Percentiles rank a stretch among this genome's conserved stretches.
phyloP scores from a whole-genome alignment of 139 green algal genomes.

The Auxenochlorella protothecoides region DNA sequence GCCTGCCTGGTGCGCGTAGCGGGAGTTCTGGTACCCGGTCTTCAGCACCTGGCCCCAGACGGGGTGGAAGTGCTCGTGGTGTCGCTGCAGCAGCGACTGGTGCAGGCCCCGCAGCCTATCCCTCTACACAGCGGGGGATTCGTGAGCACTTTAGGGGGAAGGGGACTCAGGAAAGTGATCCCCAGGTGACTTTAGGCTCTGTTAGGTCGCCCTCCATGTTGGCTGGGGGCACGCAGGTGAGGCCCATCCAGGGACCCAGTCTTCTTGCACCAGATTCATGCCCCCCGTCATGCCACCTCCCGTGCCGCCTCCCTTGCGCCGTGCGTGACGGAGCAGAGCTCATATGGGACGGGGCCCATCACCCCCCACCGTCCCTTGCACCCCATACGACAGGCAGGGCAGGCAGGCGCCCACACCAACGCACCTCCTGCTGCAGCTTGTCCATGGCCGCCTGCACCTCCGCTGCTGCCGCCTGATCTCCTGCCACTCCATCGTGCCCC shows the following conservation, averaged over 20 bases:
- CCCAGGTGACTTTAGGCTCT: too few relatives aligned
- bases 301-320: not conserved
- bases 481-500: too few relatives aligned
- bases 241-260: not conserved
- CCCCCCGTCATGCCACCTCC: not conserved
- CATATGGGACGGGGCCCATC: too few relatives aligned
- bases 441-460: too few relatives aligned
- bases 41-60: conserved; percentile 95
- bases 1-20: conserved; percentile 79
- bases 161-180: too few relatives aligned
- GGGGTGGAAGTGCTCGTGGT: conserved; percentile 80
- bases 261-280: not conserved
- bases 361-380: too few relatives aligned
- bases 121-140: conserved; percentile 5
- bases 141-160: not conserved
- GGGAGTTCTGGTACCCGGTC: conserved; percentile 89
- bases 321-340: too few relatives aligned
- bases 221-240: not conserved
- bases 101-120: conserved; percentile 22
- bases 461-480: too few relatives aligned
- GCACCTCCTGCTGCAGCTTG: too few relatives aligned
- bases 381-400: too few relatives aligned
- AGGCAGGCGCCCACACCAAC: too few relatives aligned
- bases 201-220: not conserved
- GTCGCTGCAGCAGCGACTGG: conserved; percentile 21